These are phyloP conservation scores for Monosporascus sp. DNA, from an alignment of 2,329 filamentous ascomycete species.

Conservation along the genomic window DNA sequence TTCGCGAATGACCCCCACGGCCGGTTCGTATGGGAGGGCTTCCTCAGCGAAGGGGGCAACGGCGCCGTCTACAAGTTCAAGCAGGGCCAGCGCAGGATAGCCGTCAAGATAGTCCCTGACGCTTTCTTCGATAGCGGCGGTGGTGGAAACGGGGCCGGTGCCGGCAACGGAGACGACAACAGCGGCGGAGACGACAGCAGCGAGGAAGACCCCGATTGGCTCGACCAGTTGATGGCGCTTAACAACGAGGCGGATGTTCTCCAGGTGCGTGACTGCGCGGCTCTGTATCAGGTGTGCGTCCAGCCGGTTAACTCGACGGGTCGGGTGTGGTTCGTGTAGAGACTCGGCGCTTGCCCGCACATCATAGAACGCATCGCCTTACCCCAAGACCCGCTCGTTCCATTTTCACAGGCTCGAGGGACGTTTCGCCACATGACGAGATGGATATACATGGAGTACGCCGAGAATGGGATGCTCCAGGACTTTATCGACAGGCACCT, in stretches of 20 bases:
- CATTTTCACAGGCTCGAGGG: background rate
- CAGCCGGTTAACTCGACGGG: background rate
- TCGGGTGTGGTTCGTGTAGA: background rate
- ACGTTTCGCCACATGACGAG: background rate
- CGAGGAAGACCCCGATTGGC: too few species aligned
- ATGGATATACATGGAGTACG: background rate
- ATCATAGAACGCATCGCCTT: background rate
- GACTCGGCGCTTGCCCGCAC: background rate
- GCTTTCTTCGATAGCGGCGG: background rate
- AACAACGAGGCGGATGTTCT: background rate
- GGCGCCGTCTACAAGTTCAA: background rate
- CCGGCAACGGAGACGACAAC: too few species aligned
- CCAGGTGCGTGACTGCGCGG: background rate
- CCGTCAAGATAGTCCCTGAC: background rate
- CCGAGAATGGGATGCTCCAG: background rate
- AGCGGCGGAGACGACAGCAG: too few species aligned
- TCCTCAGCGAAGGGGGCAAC: background rate
- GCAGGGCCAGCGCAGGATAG: background rate
- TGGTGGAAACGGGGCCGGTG: background rate
- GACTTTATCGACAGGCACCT: background rate
- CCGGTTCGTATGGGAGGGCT: background rate
- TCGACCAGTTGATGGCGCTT: background rate
- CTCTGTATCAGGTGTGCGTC: background rate
- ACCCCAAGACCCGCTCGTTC: background rate
- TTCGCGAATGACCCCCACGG: background rate